Conservation (phyloP, 495 filamentous ascomycete species). For the Parathielavia appendiculata region DNA sequence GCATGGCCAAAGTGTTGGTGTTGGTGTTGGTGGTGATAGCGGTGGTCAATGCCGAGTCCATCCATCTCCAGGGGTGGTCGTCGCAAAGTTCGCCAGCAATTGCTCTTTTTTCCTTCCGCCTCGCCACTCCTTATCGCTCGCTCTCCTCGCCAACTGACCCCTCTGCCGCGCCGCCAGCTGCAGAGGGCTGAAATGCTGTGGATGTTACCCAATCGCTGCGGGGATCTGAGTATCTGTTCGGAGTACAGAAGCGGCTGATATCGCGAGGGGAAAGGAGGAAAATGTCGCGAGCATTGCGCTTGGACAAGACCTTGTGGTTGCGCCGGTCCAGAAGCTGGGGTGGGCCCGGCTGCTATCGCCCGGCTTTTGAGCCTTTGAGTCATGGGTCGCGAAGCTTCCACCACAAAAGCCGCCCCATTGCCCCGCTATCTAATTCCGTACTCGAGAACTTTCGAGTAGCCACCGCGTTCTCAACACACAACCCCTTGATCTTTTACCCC, state of each 20-base stretch:
- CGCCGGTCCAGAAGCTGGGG: conserved; percentile 23
- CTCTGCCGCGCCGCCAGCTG: conserved; percentile 7
- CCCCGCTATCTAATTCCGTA: conserved; percentile 23
- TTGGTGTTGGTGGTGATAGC: conserved; percentile 6
- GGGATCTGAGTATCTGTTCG: conserved; percentile 8
- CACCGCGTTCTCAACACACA: conserved; percentile 20
- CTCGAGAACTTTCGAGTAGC: conserved; percentile 37
- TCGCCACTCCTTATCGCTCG: conserved; percentile 7
- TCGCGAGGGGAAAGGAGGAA: conserved; percentile 13
- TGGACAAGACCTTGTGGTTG: conserved; percentile 26
- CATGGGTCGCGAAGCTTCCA: conserved; percentile 38
- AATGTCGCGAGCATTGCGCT: conserved; percentile 17
- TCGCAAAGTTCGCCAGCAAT: conserved; percentile 19
- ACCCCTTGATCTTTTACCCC: conserved; percentile 9
- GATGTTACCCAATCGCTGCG: conserved; percentile 11
- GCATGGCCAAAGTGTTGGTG: conserved; percentile 20
- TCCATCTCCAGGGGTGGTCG: conserved; percentile 18
- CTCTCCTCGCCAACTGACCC: conserved; percentile 12
- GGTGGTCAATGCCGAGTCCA: conserved; percentile 20
- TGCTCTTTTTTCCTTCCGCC: conserved; percentile 1
- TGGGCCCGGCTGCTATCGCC: conserved; percentile 24
- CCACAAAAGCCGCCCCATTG: conserved; percentile 30
- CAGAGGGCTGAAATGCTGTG: conserved; percentile 11
- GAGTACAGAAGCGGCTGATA: conserved; percentile 24
- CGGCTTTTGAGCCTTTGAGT: conserved; percentile 36